Base-by-base conservation (phyloP, 768 basidiomycete genomes). In the Trametes cingulata region DNA sequence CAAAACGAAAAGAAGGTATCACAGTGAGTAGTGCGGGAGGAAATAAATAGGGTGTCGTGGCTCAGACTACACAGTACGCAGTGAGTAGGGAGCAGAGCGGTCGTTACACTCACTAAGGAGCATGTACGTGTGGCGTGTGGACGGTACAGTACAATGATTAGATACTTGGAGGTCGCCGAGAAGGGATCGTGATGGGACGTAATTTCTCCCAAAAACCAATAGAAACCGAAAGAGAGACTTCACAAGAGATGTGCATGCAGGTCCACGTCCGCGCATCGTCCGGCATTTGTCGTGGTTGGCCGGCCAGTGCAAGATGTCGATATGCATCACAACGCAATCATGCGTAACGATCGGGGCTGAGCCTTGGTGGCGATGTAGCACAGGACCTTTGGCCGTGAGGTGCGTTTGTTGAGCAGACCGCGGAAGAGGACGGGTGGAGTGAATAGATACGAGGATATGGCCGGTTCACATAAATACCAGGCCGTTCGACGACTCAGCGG, bases 401-500 rank as follows among this genome's bases (percentile, higher is more conserved):
- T n/a, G n/a, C n/a, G n/a, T n/a, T n/a, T n/a, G n/a, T n/a, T 37
- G 36, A 22, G 42, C 42, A 43, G 42, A 2, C 2, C 20, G 12
- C 2, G n/a, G 42, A 43, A 5, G 20, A 20, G 17, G 12, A 2
- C n/a, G 33, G 25, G 4, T 22, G 24, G 45, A 7, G 12, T 15
- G 15, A 17, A 52, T 52, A 52, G 27, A 42, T 53, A 41, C 29
- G 27, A 22, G 29, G 41, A 35, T n/a, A 40, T 13, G 24, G 13
- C 50, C 42, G 24, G 39, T 40, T 37, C 25, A 37, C 37, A 56
- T 56, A 49, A 56, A 56, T 56, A 56, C 55, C 33, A 20, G 29
- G 13, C 27, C 25, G 14, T 10, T 17, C 33, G 29, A 35, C 48
- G 15, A 52, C 22, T 41, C 27, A 17, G 14, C 20, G 27, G 24